A percentile compares a stretch with the other conserved stretches of the same genome.
These are phyloP conservation scores for Diphasiastrum complanatum DNA, from an alignment of 83 land plant species.

Conservation along the genomic window DNA sequence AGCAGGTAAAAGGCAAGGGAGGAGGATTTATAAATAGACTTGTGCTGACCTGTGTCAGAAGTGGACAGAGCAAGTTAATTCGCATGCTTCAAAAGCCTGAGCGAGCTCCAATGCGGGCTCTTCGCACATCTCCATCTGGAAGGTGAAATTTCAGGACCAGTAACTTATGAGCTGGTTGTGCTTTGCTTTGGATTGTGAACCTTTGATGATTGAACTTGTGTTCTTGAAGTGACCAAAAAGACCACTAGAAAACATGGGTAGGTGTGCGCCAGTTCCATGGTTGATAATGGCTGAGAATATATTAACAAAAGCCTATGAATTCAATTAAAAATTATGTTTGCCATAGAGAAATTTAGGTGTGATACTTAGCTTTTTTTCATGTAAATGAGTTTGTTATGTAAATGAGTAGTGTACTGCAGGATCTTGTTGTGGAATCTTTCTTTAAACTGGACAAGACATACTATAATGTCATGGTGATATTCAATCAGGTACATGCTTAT, in stretches of 20 bases:
- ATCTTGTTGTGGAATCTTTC: neutral
- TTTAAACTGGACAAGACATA: neutral
- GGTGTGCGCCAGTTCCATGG: no score
- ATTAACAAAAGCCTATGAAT: no score
- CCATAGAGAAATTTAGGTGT: no score
- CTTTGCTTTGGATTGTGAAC: neutral
- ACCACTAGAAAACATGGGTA: no score
- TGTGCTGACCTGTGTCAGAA: conserved; percentile 84
- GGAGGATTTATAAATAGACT: conserved; percentile 86
- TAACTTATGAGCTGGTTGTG: neutral
- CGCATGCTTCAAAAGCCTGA: conserved; percentile 90
- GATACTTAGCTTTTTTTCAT: no score
- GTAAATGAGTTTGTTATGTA: neutral
- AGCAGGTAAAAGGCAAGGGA: conserved; percentile 78
- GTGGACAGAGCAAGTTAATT: conserved; percentile 75
- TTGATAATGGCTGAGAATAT: no score
- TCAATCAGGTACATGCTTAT: conserved; percentile 71
- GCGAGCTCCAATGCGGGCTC: conserved; percentile 89
- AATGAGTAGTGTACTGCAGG: neutral
- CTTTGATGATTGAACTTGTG: neutral
- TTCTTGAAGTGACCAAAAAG: conserved; percentile 2
- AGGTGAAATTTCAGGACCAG: conserved; percentile 39
- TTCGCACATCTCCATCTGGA: conserved; percentile 98
- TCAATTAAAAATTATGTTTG: no score
- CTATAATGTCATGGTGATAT: neutral